Percentiles rank a stretch among this genome's conserved stretches.
Conservation (phyloP, 371 early-diverging fungal genomes). For the Mortierella sp. region DNA sequence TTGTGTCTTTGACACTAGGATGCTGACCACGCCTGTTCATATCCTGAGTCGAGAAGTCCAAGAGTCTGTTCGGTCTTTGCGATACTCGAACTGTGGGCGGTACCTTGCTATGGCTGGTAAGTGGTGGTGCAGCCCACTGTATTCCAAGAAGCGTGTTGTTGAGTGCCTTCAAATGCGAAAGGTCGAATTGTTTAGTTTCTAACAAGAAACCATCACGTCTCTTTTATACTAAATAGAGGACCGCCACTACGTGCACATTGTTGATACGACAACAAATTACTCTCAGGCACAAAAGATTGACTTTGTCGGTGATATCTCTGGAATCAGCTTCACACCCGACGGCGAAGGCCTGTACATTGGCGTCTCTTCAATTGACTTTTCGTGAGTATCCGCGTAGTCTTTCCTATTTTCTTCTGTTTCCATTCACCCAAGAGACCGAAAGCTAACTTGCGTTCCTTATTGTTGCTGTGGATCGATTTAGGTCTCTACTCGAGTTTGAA, state of each 20-base stretch:
- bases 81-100: constrained; percentile 79
- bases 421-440: no score
- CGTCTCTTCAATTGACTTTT: constrained; percentile 63
- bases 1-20: constrained; percentile 85
- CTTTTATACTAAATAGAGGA: constrained; percentile 61
- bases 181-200: not conserved
- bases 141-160: not conserved
- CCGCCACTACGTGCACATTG: constrained; percentile 85
- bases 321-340: constrained; percentile 72
- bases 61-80: constrained; percentile 85
- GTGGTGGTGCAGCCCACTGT: not conserved
- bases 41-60: constrained; percentile 69
- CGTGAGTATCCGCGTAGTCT: constrained; percentile 27
- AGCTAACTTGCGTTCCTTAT: no score
- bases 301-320: constrained; percentile 89
- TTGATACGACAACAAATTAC: constrained; percentile 65
- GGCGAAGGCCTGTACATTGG: constrained; percentile 74
- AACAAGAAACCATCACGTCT: not conserved
- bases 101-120: constrained; percentile 80
- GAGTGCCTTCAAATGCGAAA: no score
- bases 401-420: no score
- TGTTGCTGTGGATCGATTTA: not conserved
- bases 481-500: constrained; percentile 55
- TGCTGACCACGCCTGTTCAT: constrained; percentile 68
- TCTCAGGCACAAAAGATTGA: constrained; percentile 78